Evolutionary conservation across 73 alveolate genomes (phyloP), one percentile per base, ranked within the genome.

Genomic region (Symbiodinium natans): DNA sequence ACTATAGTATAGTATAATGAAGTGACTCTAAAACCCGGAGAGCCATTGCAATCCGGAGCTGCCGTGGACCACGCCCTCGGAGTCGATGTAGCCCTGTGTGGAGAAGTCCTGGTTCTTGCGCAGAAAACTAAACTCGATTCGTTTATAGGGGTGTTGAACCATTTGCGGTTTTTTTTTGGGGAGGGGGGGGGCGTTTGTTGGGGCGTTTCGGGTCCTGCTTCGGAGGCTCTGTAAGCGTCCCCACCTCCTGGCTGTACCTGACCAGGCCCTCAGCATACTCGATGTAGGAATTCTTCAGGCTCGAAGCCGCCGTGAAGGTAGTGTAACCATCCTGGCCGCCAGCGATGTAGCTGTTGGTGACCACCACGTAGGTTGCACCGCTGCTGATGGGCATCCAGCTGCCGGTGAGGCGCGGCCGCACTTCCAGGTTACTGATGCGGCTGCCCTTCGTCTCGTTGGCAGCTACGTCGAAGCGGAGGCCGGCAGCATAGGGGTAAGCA

Each of bases 251-350:
- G 46, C 38, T 10, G 19, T 80, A 80, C 31, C 54, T n/a, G n/a
- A 31, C 54, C 38, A 80, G 29, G 59, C 89, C 89, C 89, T 80
- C 59, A 31, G 89, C 89, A 80, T 80, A 80, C 59, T 80, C 89
- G 38, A 80, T 39, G 89, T 80, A 80, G 29, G 89, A 17, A 19
- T 80, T 39, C 89, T 17, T 39, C 46, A 80, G 54, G n/a, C 43
- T 36, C 31, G 59, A 23, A 2, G 89, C 89, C 17, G 10, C 89
- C 8, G 59, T 80, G 92, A 83, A 83, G 92, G 92, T 83, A 19
- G 74, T 42, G 74, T 41, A 83, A 21, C 92, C 92, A 41, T 83
- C 92, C 42, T 75, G 9, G 34, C 92, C 92, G 7, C 75, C 41
- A 11, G 92, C 71, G 41, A 83, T 40, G 92, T n/a, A 83, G 74